Conservation (phyloP, 768 basidiomycete species). For the Mycena capillaripes region DNA sequence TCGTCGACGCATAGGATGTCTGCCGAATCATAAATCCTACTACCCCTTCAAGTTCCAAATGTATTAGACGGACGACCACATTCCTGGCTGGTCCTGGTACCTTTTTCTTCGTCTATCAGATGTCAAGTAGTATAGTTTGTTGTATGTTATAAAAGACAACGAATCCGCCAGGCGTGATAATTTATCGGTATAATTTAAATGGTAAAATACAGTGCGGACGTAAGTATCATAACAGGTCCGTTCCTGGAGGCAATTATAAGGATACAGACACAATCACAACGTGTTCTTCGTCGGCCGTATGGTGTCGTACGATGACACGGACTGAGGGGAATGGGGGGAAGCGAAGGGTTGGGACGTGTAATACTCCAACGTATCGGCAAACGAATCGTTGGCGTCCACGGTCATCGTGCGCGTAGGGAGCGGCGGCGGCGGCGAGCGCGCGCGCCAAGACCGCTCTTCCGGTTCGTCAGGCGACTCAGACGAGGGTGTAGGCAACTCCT, state of each 20-base stretch:
- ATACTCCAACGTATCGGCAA: constrained; percentile 16
- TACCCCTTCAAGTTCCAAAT: no score
- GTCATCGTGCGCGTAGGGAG: neutral
- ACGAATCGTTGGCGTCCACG: neutral
- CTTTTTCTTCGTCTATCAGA: no score
- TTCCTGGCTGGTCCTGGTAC: no score
- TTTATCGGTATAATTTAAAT: neutral
- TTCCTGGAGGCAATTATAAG: neutral
- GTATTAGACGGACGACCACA: no score
- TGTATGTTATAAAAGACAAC: no score
- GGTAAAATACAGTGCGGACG: constrained; percentile 6
- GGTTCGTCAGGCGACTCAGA: neutral
- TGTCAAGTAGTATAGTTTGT: no score
- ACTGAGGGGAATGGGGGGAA: constrained; percentile 7
- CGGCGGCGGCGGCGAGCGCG: neutral
- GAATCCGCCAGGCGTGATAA: no score
- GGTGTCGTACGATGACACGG: constrained; percentile 9
- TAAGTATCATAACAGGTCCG: neutral
- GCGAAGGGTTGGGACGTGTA: constrained; percentile 10
- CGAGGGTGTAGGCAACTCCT: constrained; percentile 19
- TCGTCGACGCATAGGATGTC: no score
- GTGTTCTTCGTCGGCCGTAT: neutral
- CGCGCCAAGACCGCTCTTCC: neutral
- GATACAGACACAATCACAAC: neutral
- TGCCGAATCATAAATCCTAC: no score